phyloP scores from a whole-genome alignment of 306 rosid genomes.

The Cucumis cinereus region DNA sequence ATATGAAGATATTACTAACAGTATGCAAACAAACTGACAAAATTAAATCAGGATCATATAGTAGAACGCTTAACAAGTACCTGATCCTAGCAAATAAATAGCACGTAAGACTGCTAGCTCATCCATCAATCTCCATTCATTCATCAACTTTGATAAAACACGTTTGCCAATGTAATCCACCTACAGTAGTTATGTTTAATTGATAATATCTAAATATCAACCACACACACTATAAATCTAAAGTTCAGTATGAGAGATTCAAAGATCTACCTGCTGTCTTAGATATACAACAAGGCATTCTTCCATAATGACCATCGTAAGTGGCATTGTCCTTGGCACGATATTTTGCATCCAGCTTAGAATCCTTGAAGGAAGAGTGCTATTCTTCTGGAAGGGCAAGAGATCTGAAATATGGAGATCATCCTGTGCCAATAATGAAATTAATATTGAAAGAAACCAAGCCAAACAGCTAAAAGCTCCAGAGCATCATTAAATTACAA shows the following conservation, averaged over 20 bases:
- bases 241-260: constrained; percentile 13
- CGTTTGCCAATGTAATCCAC: constrained; percentile 78
- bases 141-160: constrained; percentile 77
- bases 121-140: constrained; percentile 94
- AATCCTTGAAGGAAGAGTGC: constrained; percentile 83
- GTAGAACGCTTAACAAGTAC: constrained; percentile 26
- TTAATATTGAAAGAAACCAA: constrained; percentile 12
- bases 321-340: constrained; percentile 61
- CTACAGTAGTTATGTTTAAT: constrained; percentile 23
- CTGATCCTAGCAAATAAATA: constrained; percentile 93
- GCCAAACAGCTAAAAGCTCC: constrained; percentile 13
- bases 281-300: constrained; percentile 65
- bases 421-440: constrained; percentile 44
- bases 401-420: constrained; percentile 63
- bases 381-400: constrained; percentile 87
- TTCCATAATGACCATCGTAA: constrained; percentile 71
- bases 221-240: neutral
- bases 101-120: constrained; percentile 90
- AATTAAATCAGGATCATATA: constrained; percentile 12
- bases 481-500: constrained; percentile 4
- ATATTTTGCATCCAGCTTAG: constrained; percentile 71
- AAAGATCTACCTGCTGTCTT: constrained; percentile 60
- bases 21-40: neutral
- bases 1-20: neutral
- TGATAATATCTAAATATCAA: neutral